Percentiles rank a stretch among this genome's conserved stretches.
Evolutionary conservation across 176 grass and related monocot species (phyloP).

Genomic region (Bothriochloa decipiens): DNA sequence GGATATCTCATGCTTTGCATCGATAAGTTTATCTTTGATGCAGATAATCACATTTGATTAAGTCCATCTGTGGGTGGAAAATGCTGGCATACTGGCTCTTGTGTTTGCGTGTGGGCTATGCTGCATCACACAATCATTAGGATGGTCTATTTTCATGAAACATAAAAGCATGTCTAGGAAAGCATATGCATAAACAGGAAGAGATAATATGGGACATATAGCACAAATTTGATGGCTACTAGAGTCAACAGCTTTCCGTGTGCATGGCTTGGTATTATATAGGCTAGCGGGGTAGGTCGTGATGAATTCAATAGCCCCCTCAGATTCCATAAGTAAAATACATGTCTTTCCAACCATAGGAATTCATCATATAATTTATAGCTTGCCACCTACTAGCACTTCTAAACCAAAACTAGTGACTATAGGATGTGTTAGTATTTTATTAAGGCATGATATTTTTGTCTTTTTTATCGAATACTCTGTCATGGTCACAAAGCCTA

Average conservation of each 20-base stretch:
- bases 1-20: not conserved
- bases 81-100: not conserved
- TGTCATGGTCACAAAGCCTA: too few species aligned
- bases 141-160: not conserved
- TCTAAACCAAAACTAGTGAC: too few species aligned
- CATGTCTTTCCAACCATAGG: constrained; percentile 29
- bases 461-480: not conserved
- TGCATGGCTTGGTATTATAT: not conserved
- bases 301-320: constrained; percentile 18
- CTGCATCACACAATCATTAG: constrained; percentile 4
- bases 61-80: not conserved
- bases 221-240: constrained; percentile 17
- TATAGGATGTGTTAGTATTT: not conserved
- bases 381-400: not conserved
- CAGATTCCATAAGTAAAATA: constrained; percentile 43
- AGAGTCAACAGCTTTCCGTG: not conserved
- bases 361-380: constrained; percentile 43
- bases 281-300: not conserved
- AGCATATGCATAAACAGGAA: constrained; percentile 1
- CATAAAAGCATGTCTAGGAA: constrained; percentile 9
- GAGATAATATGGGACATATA: not conserved
- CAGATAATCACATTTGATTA: not conserved
- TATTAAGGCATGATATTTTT: constrained; percentile 9
- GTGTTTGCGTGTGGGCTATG: constrained; percentile 4
- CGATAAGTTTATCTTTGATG: constrained; percentile 7